Conservation (phyloP, 768 basidiomycete species). For the Russula emetica region DNA sequence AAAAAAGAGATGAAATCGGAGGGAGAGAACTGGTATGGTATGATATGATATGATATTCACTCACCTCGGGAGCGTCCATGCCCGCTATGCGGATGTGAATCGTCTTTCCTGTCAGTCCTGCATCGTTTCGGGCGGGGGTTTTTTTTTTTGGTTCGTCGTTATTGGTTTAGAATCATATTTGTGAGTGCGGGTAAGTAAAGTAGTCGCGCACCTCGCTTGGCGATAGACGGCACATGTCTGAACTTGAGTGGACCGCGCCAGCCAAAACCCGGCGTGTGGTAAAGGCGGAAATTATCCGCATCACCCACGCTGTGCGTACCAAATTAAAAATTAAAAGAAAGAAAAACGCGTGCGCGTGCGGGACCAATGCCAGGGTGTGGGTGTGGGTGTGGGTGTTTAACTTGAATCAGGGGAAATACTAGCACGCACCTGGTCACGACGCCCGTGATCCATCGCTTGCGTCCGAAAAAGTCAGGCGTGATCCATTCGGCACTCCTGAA, state of each 20-base stretch:
- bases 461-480: slow-evolving; percentile 54
- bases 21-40: no score
- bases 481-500: slow-evolving; percentile 66
- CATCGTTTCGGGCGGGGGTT: no score
- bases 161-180: background rate
- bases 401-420: background rate
- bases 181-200: background rate
- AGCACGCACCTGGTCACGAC: slow-evolving; percentile 66
- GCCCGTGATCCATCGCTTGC: slow-evolving; percentile 69
- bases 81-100: slow-evolving; percentile 86
- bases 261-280: slow-evolving; percentile 76
- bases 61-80: slow-evolving; percentile 89
- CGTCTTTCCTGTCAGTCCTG: slow-evolving; percentile 76
- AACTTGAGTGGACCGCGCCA: slow-evolving; percentile 73
- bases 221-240: slow-evolving; percentile 50
- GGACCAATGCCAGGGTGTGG: background rate
- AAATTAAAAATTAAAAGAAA: no score
- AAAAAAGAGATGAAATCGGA: no score
- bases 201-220: slow-evolving; percentile 47
- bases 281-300: slow-evolving; percentile 83
- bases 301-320: slow-evolving; percentile 65
- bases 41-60: background rate
- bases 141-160: background rate
- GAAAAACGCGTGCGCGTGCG: background rate
- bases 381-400: background rate